Evolutionary conservation across 1,284 basidiomycete species (phyloP), one percentile per base, ranked within the genome.

Genomic region (Ceratorhiza oryzae-sativae): DNA sequence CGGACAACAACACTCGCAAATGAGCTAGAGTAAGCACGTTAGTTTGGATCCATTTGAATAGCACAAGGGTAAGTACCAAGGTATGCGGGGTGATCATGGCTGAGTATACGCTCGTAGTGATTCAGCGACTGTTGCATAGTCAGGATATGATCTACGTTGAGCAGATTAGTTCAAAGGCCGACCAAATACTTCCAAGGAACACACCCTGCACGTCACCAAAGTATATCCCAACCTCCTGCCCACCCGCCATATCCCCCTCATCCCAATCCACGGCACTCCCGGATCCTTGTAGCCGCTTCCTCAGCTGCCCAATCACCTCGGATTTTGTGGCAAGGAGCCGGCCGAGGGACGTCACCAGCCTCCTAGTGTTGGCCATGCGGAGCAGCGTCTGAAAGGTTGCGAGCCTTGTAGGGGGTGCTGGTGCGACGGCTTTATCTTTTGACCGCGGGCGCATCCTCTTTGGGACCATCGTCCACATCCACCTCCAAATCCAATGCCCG

Each of bases 171-270:
- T 25, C 30, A 34, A 5, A 13, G 20, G 6, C 36, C 32, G 36
- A 6, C 36, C 25, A 41, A 25, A 55, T 46, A 5, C 4, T 36
- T 30, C 41, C 15, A 1, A 18, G 0, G 13, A 25, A 77, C 83
- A 71, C 74, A 93, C 93, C 95, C 84, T 96, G 92, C 2, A 98
- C 87, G 80, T 98, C 96, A 55, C 93, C 94, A 82, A 97, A 88
- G 79, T 98, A 95, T 18, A 95, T 92, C 4, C 87, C 90, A 42
- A 94, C 85, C 75, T 92, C 90, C n/a, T 84, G 76, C 4, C 76
- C 72, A n/a, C 71, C 71, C n/a, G 65, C 51, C 65, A 60, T 49
- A 72, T 46, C 71, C 20, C 39, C 74, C 18, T 58, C 56, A 27
- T 63, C 41, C 67, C 49, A 48, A 32, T 61, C 67, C 62, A 61